phyloP scores from a whole-genome alignment of 495 filamentous ascomycete species.

The Aspergillus sclerotiicarbonarius region DNA sequence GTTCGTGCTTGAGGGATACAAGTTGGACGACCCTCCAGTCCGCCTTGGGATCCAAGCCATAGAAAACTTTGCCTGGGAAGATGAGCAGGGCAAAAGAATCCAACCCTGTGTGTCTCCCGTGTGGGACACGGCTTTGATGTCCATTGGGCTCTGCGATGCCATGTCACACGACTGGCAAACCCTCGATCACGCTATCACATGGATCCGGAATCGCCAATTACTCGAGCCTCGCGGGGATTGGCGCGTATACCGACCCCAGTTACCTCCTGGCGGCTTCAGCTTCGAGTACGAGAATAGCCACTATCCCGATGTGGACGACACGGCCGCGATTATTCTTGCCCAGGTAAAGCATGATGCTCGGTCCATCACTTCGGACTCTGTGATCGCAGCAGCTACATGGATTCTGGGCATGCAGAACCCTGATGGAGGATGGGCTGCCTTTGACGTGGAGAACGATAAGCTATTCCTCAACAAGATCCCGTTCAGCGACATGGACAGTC shows the following conservation, averaged over 20 bases:
- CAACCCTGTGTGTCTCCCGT: conserved; percentile 27
- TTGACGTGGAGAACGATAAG: conserved; percentile 39
- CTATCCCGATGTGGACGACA: conserved; percentile 48
- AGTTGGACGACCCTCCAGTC: conserved; percentile 11
- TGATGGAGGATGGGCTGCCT: conserved; percentile 46
- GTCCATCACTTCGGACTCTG: conserved; percentile 4
- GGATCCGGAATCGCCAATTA: conserved; percentile 28
- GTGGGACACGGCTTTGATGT: conserved; percentile 41
- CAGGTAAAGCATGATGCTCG: conserved; percentile 26
- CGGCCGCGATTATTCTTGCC: conserved; percentile 34
- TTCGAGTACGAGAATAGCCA: conserved; percentile 37
- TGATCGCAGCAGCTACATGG: conserved; percentile 29
- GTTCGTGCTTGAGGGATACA: conserved; percentile 30
- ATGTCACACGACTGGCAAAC: background rate
- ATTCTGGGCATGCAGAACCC: conserved; percentile 45
- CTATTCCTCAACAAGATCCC: conserved; percentile 40
- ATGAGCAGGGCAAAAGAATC: conserved; percentile 24
- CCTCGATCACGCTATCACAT: conserved; percentile 20
- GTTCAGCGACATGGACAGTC: conserved; percentile 43
- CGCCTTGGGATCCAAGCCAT: conserved; percentile 21
- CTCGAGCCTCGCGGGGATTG: conserved; percentile 30
- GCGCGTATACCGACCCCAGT: conserved; percentile 16
- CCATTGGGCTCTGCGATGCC: conserved; percentile 27
- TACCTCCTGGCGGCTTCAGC: conserved; percentile 28
- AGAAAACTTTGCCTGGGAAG: conserved; percentile 25